phyloP scores from a whole-genome alignment of 768 basidiomycete genomes.

The Scleroderma citrinum region DNA sequence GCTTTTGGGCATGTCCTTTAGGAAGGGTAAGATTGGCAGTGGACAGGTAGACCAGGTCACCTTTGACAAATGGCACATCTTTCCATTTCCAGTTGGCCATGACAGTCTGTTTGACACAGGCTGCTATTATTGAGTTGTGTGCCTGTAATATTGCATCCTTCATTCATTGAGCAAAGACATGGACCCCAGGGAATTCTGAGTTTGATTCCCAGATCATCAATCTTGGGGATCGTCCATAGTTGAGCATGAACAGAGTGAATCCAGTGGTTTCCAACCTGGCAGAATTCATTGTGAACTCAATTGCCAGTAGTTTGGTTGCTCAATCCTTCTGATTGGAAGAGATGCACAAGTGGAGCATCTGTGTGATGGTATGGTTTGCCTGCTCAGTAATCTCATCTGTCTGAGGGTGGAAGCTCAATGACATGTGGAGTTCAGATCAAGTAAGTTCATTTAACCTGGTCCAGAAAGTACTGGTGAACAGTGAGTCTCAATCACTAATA shows the following conservation, averaged over 20 bases:
- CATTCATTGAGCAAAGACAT: constrained; percentile 17
- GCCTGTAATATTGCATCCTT: constrained; percentile 20
- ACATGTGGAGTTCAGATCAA: constrained; percentile 14
- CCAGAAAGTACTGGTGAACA: constrained; percentile 31
- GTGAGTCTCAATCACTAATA: constrained; percentile 23
- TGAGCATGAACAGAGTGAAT: constrained; percentile 33
- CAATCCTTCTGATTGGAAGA: constrained; percentile 24
- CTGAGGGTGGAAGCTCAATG: constrained; percentile 29
- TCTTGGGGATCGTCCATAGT: constrained; percentile 25
- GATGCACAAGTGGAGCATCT: constrained; percentile 25
- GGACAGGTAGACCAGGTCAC: constrained; percentile 29
- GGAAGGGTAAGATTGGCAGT: constrained; percentile 32
- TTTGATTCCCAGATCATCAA: constrained; percentile 26
- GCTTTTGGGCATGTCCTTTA: constrained; percentile 24
- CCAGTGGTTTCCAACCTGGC: constrained; percentile 30
- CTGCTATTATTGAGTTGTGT: constrained; percentile 22
- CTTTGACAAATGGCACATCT: constrained; percentile 13
- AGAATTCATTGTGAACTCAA: constrained; percentile 35
- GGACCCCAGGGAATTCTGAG: constrained; percentile 22
- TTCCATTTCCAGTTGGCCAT: constrained; percentile 18
- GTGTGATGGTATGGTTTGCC: constrained; percentile 26
- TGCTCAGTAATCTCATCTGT: constrained; percentile 33
- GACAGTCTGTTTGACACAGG: constrained; percentile 21
- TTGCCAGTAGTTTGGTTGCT: constrained; percentile 21
- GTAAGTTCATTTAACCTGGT: constrained; percentile 11